Percentiles rank a stretch among this genome's conserved stretches.
These are phyloP conservation scores for Phytophthora fragariaefolia DNA, from an alignment of 352 stramenopile species.

Conservation along the genomic window DNA sequence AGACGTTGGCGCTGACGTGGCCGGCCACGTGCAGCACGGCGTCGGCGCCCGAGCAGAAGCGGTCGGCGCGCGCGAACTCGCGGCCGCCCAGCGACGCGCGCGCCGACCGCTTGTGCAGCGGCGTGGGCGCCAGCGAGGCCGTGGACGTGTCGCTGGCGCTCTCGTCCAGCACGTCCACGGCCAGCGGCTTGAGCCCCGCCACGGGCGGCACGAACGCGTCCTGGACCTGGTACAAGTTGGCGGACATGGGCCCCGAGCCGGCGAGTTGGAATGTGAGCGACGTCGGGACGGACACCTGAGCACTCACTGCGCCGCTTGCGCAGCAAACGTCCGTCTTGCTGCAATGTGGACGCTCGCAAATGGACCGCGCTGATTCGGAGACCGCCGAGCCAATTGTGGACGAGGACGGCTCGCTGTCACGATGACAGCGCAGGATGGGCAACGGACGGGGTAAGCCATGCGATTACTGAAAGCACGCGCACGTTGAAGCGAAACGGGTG, in stretches of 20 bases:
- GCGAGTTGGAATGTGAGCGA: slow-evolving; percentile 10
- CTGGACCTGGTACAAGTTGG: slow-evolving; percentile 43
- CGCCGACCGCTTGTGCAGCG: slow-evolving; percentile 18
- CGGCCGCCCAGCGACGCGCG: slow-evolving; percentile 34
- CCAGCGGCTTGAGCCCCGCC: slow-evolving; percentile 15
- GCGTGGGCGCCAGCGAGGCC: slow-evolving; percentile 27
- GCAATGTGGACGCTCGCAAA: slow-evolving; percentile 18
- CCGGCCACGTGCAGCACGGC: slow-evolving; percentile 65
- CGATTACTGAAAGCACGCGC: slow-evolving; percentile 22
- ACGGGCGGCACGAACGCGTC: slow-evolving; percentile 27
- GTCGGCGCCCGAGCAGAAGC: slow-evolving; percentile 61
- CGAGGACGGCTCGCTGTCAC: slow-evolving; percentile 10
- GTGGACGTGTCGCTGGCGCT: slow-evolving; percentile 37
- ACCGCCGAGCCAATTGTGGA: slow-evolving; percentile 9
- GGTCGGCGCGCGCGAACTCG: slow-evolving; percentile 48
- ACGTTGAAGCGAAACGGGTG: neutral
- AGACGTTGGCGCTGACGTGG: slow-evolving; percentile 68
- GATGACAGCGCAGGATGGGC: slow-evolving; percentile 13
- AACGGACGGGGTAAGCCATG: slow-evolving; percentile 9
- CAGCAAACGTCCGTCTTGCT: slow-evolving; percentile 4
- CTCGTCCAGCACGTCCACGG: slow-evolving; percentile 37
- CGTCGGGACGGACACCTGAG: neutral
- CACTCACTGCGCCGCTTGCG: slow-evolving; percentile 6
- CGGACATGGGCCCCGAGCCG: slow-evolving; percentile 21
- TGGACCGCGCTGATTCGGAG: slow-evolving; percentile 20